These are phyloP conservation scores for Solanum lignicaule DNA, from an alignment of 257 asterid species.

Conservation along the genomic window DNA sequence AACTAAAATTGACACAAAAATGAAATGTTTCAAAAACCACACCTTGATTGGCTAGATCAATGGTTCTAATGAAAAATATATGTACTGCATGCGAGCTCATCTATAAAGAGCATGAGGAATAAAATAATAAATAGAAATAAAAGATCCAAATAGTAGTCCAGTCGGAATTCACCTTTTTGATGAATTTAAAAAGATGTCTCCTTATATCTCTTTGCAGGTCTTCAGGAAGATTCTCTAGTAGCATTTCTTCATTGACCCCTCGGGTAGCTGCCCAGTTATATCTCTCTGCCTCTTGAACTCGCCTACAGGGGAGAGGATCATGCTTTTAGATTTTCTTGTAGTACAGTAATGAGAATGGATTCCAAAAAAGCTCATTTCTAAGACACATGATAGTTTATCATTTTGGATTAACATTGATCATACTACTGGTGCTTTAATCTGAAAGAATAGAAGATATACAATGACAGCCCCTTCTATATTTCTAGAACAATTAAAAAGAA, in stretches of 20 bases:
- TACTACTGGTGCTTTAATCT: background rate
- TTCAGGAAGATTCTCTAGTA: constrained; percentile 88
- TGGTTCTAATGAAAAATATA: background rate
- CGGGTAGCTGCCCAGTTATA: constrained; percentile 89
- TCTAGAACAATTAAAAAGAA: background rate
- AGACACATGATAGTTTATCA: background rate
- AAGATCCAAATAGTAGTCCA: background rate
- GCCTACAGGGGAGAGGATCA: constrained; percentile 30
- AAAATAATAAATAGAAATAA: background rate
- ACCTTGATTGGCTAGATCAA: background rate
- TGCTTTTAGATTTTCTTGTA: background rate
- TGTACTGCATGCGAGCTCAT: background rate
- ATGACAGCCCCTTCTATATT: background rate
- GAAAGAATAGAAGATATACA: background rate
- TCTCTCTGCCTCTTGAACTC: constrained; percentile 71
- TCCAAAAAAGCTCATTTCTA: background rate
- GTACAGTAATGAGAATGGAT: background rate
- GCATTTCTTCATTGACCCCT: constrained; percentile 80
- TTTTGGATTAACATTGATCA: background rate
- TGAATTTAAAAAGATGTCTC: constrained; percentile 74
- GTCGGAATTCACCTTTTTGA: constrained; percentile 52
- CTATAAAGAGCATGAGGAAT: background rate
- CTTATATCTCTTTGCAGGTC: constrained; percentile 85
- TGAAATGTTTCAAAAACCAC: background rate
- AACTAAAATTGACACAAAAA: background rate